A percentile compares a stretch with the other conserved stretches of the same genome.
Evolutionary conservation across 208 protist species (phyloP).

Genomic region (Herpetomonas tarakana): DNA sequence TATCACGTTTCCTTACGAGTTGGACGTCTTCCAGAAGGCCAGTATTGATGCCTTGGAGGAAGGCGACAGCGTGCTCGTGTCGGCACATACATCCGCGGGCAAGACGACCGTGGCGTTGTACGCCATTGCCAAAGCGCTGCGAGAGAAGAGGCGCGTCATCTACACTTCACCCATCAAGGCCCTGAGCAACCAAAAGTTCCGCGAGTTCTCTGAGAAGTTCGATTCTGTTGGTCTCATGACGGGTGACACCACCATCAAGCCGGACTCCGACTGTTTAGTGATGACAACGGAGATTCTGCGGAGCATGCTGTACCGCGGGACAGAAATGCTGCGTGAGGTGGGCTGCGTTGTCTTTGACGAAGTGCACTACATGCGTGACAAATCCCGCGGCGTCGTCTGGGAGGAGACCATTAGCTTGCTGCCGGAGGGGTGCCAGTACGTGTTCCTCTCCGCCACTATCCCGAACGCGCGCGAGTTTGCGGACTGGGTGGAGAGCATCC

Average conservation of each 20-base stretch:
- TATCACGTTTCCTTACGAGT: constrained; percentile 93
- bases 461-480: constrained; percentile 99
- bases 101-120: constrained; percentile 99
- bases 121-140: constrained; percentile 98
- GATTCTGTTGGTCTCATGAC: constrained; percentile 99
- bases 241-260: constrained; percentile 99
- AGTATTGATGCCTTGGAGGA: constrained; percentile 94
- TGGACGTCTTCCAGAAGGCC: constrained; percentile 95
- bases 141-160: constrained; percentile 98
- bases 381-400: constrained; percentile 99
- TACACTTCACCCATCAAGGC: constrained; percentile 99
- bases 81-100: constrained; percentile 99
- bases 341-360: constrained; percentile 99
- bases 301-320: constrained; percentile 98
- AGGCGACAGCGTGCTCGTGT: constrained; percentile 98
- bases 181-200: constrained; percentile 99
- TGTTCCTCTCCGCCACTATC: constrained; percentile 99
- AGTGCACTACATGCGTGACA: constrained; percentile 99
- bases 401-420: constrained; percentile 99
- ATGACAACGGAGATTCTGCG: constrained; percentile 99
- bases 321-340: constrained; percentile 98
- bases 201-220: constrained; percentile 98
- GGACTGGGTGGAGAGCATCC: constrained; percentile 98
- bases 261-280: constrained; percentile 97
- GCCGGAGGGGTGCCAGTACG: constrained; percentile 97